phyloP scores from a whole-genome alignment of 2,329 filamentous ascomycete genomes.

The Coniochaeta hoffmannii region DNA sequence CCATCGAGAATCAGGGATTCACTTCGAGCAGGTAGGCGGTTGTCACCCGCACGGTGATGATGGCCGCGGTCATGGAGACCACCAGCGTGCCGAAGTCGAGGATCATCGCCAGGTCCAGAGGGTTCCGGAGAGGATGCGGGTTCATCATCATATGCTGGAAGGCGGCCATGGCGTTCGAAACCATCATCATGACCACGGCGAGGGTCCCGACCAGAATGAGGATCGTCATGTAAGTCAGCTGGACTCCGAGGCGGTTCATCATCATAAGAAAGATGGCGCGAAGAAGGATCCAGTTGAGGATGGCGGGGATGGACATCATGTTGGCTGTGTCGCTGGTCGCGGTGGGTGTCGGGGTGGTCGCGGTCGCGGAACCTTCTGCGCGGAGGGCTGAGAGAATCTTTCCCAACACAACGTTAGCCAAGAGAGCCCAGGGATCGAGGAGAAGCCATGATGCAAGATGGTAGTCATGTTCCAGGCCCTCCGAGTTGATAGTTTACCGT shows the following conservation, averaged over 20 bases:
- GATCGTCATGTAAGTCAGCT: background rate
- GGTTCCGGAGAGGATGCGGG: background rate
- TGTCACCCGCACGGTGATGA: background rate
- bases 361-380: background rate
- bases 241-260: background rate
- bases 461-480: conserved; percentile 1
- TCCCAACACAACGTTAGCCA: conserved; percentile 8
- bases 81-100: background rate
- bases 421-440: background rate
- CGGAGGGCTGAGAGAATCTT: conserved; percentile 1
- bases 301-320: too few species aligned
- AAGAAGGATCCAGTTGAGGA: background rate
- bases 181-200: background rate
- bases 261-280: background rate
- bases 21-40: background rate
- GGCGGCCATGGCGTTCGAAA: background rate
- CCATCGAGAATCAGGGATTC: background rate
- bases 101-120: background rate
- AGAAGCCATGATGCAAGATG: background rate
- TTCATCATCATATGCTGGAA: background rate
- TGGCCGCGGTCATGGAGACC: background rate
- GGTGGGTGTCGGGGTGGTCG: background rate
- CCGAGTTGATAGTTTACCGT: conserved; percentile 23
- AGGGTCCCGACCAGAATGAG: background rate
- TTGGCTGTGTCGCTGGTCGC: background rate